Percentiles rank a stretch among this genome's conserved stretches.
These are phyloP conservation scores for Pholiota microspora DNA, from an alignment of 768 basidiomycete genomes.

Conservation along the genomic window DNA sequence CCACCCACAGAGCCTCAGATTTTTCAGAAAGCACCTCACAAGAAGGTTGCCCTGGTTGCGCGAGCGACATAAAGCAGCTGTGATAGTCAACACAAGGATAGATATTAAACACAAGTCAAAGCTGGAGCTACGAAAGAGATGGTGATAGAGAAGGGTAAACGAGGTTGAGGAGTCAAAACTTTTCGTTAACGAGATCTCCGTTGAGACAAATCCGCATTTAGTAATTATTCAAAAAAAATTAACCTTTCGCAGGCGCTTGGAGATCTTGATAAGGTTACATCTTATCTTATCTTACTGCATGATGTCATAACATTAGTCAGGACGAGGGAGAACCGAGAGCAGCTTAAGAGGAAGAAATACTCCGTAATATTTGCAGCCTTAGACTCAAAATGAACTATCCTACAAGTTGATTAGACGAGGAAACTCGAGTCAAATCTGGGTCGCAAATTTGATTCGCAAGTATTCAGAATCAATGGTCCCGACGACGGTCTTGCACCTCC, in stretches of 20 bases:
- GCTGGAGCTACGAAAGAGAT: not conserved
- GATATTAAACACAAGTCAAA: not conserved
- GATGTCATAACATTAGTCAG: not conserved
- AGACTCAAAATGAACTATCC: too few species aligned
- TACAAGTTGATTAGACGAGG: too few species aligned
- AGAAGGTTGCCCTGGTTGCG: not conserved
- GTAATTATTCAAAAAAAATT: not conserved
- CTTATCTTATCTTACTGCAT: not conserved
- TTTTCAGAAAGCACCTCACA: slow-evolving; percentile 25
- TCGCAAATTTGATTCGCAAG: too few species aligned
- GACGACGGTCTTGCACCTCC: slow-evolving; percentile 18
- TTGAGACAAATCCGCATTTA: not conserved
- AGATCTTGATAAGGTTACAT: not conserved
- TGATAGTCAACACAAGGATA: not conserved
- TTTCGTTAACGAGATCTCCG: not conserved
- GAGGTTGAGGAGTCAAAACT: not conserved
- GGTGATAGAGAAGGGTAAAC: not conserved
- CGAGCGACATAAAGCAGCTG: not conserved
- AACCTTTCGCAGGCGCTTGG: not conserved
- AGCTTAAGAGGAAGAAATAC: too few species aligned
- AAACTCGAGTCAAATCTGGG: too few species aligned
- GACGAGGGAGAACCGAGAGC: too few species aligned
- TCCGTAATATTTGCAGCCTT: too few species aligned
- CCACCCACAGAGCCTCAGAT: slow-evolving; percentile 16
- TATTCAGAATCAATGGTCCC: not conserved